A percentile compares a stretch with the other conserved stretches of the same genome.
Conservation (phyloP, 2,329 filamentous ascomycete genomes). For the Pseudocercospora fijiensis region DNA sequence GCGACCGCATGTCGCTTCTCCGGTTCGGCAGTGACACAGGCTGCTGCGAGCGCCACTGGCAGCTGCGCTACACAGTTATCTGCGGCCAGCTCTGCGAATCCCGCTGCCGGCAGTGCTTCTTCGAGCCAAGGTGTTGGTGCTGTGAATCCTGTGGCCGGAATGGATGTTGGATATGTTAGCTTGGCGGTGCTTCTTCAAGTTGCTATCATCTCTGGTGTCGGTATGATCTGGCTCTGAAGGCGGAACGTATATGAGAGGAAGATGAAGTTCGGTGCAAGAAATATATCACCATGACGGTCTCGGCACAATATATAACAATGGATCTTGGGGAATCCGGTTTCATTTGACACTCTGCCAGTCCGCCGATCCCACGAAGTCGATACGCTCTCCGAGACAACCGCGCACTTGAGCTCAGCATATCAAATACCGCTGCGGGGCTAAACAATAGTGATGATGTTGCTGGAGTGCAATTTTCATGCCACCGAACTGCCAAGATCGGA, state of each 20-base stretch:
- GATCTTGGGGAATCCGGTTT: background rate
- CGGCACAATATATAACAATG: background rate
- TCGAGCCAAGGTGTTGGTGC: slow-evolving; percentile 23
- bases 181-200: slow-evolving; percentile 28
- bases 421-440: too few species aligned
- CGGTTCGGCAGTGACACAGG: slow-evolving; percentile 61
- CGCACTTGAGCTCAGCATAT: too few species aligned
- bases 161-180: slow-evolving; percentile 24
- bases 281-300: too few species aligned
- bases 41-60: slow-evolving; percentile 46
- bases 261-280: background rate
- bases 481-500: background rate
- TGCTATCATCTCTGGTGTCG: slow-evolving; percentile 31
- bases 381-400: too few species aligned
- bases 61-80: slow-evolving; percentile 60
- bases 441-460: too few species aligned
- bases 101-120: slow-evolving; percentile 37
- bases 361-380: too few species aligned
- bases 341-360: too few species aligned
- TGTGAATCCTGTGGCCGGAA: slow-evolving; percentile 15
- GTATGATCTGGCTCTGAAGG: slow-evolving; percentile 28
- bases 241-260: background rate
- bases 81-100: slow-evolving; percentile 61
- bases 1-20: slow-evolving; percentile 67
- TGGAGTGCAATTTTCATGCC: too few species aligned